phyloP scores from a whole-genome alignment of 345 rosid genomes.

The Salix purpurea region DNA sequence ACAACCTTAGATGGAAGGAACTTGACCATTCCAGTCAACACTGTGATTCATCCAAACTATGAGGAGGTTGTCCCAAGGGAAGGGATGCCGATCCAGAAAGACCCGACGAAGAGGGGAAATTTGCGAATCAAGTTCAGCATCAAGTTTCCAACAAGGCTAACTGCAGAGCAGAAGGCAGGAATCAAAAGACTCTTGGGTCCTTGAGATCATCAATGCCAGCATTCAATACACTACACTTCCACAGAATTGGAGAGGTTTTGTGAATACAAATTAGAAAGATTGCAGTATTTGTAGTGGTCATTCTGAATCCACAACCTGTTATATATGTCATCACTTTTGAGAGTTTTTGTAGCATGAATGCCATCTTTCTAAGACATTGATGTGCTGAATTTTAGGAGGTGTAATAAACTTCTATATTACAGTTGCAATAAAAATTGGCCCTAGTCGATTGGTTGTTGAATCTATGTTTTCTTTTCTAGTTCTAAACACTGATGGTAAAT shows the following conservation, averaged over 20 bases:
- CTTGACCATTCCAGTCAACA: conserved; percentile 9
- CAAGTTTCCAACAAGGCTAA: conserved; percentile 22
- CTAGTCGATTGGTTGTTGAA: not conserved
- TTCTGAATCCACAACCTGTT: too few relatives aligned
- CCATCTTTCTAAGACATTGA: not conserved
- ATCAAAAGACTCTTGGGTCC: conserved; percentile 1
- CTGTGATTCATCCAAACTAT: conserved; percentile 13
- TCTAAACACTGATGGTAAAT: not conserved
- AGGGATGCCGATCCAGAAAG: conserved; percentile 24
- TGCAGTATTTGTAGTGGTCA: too few relatives aligned
- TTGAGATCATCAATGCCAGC: not conserved
- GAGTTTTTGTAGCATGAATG: not conserved
- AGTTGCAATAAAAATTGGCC: not conserved
- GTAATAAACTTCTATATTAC: not conserved
- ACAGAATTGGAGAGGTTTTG: not conserved
- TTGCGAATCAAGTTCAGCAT: conserved; percentile 17
- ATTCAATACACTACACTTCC: not conserved
- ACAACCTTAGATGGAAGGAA: conserved; percentile 26
- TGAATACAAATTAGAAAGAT: not conserved
- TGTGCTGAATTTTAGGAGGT: not conserved
- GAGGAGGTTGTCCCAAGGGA: conserved; percentile 18
- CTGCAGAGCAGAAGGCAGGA: conserved; percentile 23
- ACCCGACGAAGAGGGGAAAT: conserved; percentile 9
- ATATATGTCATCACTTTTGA: not conserved
- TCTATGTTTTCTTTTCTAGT: not conserved